Conservation (phyloP, 805 yeast genomes). For the Saturnispora sekii region DNA sequence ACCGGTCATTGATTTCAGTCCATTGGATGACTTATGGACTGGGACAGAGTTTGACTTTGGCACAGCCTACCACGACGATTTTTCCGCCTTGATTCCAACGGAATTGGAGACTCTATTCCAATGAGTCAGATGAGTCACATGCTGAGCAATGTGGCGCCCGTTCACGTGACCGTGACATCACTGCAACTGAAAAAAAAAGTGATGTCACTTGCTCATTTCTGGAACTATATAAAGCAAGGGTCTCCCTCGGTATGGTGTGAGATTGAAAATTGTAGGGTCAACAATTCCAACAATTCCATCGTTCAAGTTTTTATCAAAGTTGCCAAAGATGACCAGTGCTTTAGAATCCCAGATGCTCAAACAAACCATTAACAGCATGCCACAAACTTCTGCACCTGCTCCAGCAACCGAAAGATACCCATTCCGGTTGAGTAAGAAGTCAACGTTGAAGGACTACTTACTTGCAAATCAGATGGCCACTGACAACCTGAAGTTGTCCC, state of each 20-base stretch:
- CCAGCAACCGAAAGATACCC: constrained; percentile 15
- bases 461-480: constrained; percentile 37
- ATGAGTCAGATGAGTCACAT: too few species aligned
- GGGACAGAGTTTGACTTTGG: constrained; percentile 2
- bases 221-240: too few species aligned
- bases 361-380: background rate
- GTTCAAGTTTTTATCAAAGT: constrained; percentile 3
- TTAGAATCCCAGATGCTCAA: constrained; percentile 3
- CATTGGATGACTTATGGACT: constrained; percentile 1
- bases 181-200: background rate
- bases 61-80: background rate
- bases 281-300: constrained; percentile 5
- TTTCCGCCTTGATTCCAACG: constrained; percentile 1
- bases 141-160: too few species aligned
- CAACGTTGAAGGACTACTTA: constrained; percentile 40
- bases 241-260: too few species aligned
- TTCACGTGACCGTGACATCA: background rate
- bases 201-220: constrained; percentile 1
- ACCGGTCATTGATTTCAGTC: background rate
- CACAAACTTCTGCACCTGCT: constrained; percentile 7
- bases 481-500: constrained; percentile 36
- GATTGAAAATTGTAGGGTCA: background rate
- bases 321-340: constrained; percentile 11
- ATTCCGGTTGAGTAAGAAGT: constrained; percentile 38
- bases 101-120: constrained; percentile 1